Base-by-base conservation (phyloP, 768 basidiomycete species). In the Amanita thiersii region DNA sequence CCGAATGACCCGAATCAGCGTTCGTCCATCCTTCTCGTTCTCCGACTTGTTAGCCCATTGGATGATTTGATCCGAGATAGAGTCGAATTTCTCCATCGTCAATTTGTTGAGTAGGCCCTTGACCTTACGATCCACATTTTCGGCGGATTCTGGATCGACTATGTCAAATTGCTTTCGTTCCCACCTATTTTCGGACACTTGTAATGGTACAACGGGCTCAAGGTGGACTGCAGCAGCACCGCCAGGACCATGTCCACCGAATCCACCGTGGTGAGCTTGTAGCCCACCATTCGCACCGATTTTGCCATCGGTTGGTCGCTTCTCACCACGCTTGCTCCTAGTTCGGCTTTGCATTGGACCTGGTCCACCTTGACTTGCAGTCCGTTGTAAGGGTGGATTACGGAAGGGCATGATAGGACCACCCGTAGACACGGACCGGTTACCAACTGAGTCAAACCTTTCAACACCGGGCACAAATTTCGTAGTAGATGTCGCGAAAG, bases 61-160 rank as follows among this genome's bases (percentile, higher is more conserved):
- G 49, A 98, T 85, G 58, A 98, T 94, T 61, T 98, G 91, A 56
- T 87, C 80, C 2, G 92, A 93, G 56, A 97, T 96, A 5, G 87
- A 81, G 51, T 92, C 88, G 71, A 97, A 97, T 51, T 86, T 86
- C 69, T 97, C 91, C 79, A 92, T 86, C 10, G 93, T 93, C 25
- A 97, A 76, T 66, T 91, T 96, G 75, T 98, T 94, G 53, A 98
- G 81, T 44, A 96, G 65, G 39, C 69, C 68, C 62, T 86, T 91
- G 66, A 96, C 92, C 64, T 93, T 94, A 39, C 90, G 85, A 52
- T 96, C 90, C 19, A 97, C 88, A 47, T 85, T 63, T 52, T 89
- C 89, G 7, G 88, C 83, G 1, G 86, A 80, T 33, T 88, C 83
- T 9, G 66, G 60, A 34, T 86, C 81, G 8, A 63, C 60, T 3